Conservation (phyloP, 2,329 filamentous ascomycete species). For the Ascochyta fabae region DNA sequence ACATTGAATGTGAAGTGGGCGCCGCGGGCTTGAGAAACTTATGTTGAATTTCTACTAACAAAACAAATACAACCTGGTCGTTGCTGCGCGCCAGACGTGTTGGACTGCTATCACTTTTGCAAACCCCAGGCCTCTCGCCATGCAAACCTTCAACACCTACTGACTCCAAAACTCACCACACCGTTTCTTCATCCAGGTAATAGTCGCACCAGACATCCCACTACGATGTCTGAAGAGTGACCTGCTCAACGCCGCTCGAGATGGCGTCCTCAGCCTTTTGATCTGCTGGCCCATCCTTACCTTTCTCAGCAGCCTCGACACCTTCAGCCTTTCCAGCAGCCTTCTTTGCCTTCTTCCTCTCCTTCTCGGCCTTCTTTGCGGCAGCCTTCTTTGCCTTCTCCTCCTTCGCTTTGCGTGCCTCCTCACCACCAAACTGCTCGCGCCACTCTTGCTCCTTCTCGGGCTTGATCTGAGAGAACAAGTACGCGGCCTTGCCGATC, state of each 20-base stretch:
- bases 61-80: background rate
- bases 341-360: constrained; percentile 66
- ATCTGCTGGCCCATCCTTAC: constrained; percentile 57
- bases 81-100: background rate
- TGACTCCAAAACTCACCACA: constrained; percentile 1
- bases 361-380: constrained; percentile 68
- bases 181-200: background rate
- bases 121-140: background rate
- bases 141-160: constrained; percentile 1
- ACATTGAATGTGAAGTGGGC: background rate
- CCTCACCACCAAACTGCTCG: constrained; percentile 72
- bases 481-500: constrained; percentile 78
- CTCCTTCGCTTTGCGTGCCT: constrained; percentile 71
- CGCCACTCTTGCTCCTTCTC: constrained; percentile 86
- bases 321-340: constrained; percentile 72
- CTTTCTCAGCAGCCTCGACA: constrained; percentile 79
- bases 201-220: background rate
- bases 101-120: background rate
- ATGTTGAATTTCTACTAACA: constrained; percentile 13
- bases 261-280: constrained; percentile 54
- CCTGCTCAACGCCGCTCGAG: constrained; percentile 53
- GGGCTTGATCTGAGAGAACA: constrained; percentile 83
- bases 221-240: constrained; percentile 52
- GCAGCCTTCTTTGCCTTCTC: constrained; percentile 68
- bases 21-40: background rate